Evolutionary conservation across 441 rosid genomes (phyloP), one percentile per base, ranked within the genome.

Genomic region (Dalechampia spathulata): DNA sequence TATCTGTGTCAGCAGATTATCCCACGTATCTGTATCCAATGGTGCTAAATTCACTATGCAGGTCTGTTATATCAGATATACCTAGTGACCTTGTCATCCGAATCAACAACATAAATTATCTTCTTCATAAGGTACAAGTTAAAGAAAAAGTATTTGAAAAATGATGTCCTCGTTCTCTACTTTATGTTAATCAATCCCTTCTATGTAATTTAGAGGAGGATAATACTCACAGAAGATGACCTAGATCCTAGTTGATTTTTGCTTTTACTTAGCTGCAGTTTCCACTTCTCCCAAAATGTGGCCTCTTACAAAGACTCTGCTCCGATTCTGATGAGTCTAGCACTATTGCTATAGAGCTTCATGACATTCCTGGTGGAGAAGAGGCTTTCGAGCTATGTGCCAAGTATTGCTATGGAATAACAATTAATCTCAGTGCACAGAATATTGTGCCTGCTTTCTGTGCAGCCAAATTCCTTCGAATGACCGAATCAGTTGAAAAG

Each of bases 331-430:
- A 77, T 49, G 87, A 79, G 52, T 76, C 82, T 6, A 74, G 68
- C 39, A 60, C 54, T 48, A 70, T 73, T 40, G 72, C 94, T 7
- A 58, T 87, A 57, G 94, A 90, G 52, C 90, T 94, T 59, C 80
- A 81, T 46, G 98, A 90, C 47, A 80, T 87, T 72, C 99, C 99
- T 0, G 99, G 98, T 45, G 97, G 96, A 47, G 92, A 86, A 51
- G 92, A 84, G 48, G 96, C 97, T 44, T 90, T 94, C 40, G 99
- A 94, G 62, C 61, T 94, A 59, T 94, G 98, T 45, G 98, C 90
- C 13, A 94, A 94, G 66, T 94, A 76, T 70, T 93, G 99, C 78
- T 93, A 93, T 23, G 97, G 88, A 59, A 93, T 93, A 55, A 81
- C 88, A 41, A 83, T 93, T 72, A 83, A 76, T 68, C 83, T 90